A percentile compares a stretch with the other conserved stretches of the same genome.
Evolutionary conservation across 2,329 filamentous ascomycete species (phyloP).

Genomic region (Exophiala calicioides): DNA sequence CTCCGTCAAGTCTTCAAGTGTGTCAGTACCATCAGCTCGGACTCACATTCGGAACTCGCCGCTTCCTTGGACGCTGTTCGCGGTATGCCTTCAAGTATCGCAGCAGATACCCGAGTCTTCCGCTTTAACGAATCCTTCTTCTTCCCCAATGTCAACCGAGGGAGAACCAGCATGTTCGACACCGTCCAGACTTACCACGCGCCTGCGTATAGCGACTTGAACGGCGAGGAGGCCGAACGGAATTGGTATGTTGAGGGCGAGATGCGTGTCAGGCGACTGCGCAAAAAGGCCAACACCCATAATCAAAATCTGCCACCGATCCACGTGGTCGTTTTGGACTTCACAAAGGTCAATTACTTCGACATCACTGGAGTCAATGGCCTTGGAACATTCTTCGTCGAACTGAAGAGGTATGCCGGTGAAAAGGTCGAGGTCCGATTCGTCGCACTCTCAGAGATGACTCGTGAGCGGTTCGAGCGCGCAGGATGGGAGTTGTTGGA

Average conservation of each 20-base stretch:
- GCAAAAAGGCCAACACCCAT: slow-evolving; percentile 41
- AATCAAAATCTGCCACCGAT: slow-evolving; percentile 44
- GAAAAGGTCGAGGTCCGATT: slow-evolving; percentile 51
- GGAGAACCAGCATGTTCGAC: slow-evolving; percentile 54
- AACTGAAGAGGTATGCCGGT: slow-evolving; percentile 54
- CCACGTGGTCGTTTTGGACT: slow-evolving; percentile 54
- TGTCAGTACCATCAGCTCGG: slow-evolving; percentile 36
- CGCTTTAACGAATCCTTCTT: slow-evolving; percentile 60
- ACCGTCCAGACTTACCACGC: slow-evolving; percentile 51
- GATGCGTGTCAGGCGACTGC: slow-evolving; percentile 50
- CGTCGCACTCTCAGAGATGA: slow-evolving; percentile 48
- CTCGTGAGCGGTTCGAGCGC: slow-evolving; percentile 37
- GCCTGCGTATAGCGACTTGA: slow-evolving; percentile 40
- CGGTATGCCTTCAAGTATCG: slow-evolving; percentile 32
- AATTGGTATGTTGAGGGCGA: slow-evolving; percentile 58
- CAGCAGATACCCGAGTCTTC: slow-evolving; percentile 57
- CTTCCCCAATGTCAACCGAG: slow-evolving; percentile 61
- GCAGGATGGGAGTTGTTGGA: slow-evolving; percentile 37
- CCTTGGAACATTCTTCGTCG: slow-evolving; percentile 51
- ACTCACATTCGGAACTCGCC: slow-evolving; percentile 35
- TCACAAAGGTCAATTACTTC: slow-evolving; percentile 54
- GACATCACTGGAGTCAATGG: slow-evolving; percentile 57
- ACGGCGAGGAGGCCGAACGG: slow-evolving; percentile 42
- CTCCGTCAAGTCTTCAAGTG: slow-evolving; percentile 59
- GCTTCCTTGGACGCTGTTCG: slow-evolving; percentile 31